phyloP scores from a whole-genome alignment of 1,139 yeast genomes.

The Ogataea hybrid region DNA sequence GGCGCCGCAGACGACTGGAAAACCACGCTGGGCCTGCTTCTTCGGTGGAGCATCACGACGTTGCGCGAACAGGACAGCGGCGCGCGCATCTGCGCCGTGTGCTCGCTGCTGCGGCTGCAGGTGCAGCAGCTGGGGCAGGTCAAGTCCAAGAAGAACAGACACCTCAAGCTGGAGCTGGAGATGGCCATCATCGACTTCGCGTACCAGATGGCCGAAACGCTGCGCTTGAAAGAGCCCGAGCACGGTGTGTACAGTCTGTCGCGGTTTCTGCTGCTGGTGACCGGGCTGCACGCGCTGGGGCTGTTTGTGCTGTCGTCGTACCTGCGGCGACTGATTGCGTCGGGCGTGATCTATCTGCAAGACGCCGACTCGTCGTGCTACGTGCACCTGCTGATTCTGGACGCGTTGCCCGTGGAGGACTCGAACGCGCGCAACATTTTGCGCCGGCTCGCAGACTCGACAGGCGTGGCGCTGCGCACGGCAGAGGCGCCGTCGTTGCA shows the following conservation, averaged over 20 bases:
- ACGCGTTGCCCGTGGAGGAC: slow-evolving; percentile 54
- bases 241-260: slow-evolving; percentile 31
- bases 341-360: slow-evolving; percentile 68
- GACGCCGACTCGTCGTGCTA: slow-evolving; percentile 35
- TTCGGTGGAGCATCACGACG: slow-evolving; percentile 51
- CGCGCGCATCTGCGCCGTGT: slow-evolving; percentile 28
- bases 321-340: slow-evolving; percentile 73
- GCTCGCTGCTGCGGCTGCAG: slow-evolving; percentile 28
- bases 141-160: slow-evolving; percentile 31
- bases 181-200: slow-evolving; percentile 38
- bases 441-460: slow-evolving; percentile 33
- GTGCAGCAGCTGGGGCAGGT: slow-evolving; percentile 24
- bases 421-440: slow-evolving; percentile 51
- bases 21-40: slow-evolving; percentile 36
- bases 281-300: slow-evolving; percentile 51
- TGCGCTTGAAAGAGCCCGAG: slow-evolving; percentile 17
- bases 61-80: slow-evolving; percentile 31
- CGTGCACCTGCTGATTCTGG: slow-evolving; percentile 49
- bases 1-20: slow-evolving; percentile 37
- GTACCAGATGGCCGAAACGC: slow-evolving; percentile 32
- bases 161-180: slow-evolving; percentile 45
- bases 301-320: slow-evolving; percentile 65
- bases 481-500: slow-evolving; percentile 11
- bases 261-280: slow-evolving; percentile 49
- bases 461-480: slow-evolving; percentile 30